A percentile compares a stretch with the other conserved stretches of the same genome.
phyloP scores from a whole-genome alignment of 768 basidiomycete species.

The Tylopilus plumbeoviolaceoides region DNA sequence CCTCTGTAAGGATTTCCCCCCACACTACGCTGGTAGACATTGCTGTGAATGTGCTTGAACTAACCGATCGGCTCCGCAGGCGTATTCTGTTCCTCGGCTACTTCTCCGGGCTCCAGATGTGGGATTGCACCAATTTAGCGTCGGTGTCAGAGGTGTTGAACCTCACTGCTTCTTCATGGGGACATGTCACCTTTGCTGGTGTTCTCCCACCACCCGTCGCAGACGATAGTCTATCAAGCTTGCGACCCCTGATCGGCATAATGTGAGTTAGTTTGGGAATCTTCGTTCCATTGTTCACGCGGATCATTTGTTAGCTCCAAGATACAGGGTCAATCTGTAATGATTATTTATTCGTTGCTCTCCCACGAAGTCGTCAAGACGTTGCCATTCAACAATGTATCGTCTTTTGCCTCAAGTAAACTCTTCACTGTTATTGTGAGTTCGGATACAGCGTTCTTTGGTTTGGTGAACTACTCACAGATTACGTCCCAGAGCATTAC shows the following conservation, averaged over 20 bases:
- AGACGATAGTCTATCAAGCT: constrained; percentile 29
- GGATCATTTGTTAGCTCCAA: constrained; percentile 18
- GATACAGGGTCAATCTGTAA: constrained; percentile 20
- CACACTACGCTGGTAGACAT: neutral
- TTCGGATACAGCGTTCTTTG: constrained; percentile 7
- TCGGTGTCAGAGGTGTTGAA: constrained; percentile 52
- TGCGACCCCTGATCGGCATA: constrained; percentile 34
- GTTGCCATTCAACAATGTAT: constrained; percentile 39
- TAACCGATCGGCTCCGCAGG: constrained; percentile 21
- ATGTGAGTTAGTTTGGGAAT: constrained; percentile 25
- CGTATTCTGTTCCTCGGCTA: constrained; percentile 54
- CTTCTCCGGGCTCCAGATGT: constrained; percentile 49
- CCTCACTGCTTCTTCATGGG: constrained; percentile 36
- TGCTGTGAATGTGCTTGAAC: constrained; percentile 1
- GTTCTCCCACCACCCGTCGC: constrained; percentile 35
- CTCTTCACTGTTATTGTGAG: constrained; percentile 58
- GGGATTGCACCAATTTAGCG: constrained; percentile 56
- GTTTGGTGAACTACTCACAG: neutral
- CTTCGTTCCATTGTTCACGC: constrained; percentile 1
- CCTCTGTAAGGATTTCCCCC: constrained; percentile 15
- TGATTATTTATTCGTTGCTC: constrained; percentile 45
- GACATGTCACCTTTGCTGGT: constrained; percentile 35
- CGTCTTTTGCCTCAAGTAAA: constrained; percentile 42
- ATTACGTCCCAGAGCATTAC: constrained; percentile 48
- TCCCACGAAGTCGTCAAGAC: constrained; percentile 50